Base-by-base conservation (phyloP, 257 asterid species). In the Solanum dulcamara region DNA sequence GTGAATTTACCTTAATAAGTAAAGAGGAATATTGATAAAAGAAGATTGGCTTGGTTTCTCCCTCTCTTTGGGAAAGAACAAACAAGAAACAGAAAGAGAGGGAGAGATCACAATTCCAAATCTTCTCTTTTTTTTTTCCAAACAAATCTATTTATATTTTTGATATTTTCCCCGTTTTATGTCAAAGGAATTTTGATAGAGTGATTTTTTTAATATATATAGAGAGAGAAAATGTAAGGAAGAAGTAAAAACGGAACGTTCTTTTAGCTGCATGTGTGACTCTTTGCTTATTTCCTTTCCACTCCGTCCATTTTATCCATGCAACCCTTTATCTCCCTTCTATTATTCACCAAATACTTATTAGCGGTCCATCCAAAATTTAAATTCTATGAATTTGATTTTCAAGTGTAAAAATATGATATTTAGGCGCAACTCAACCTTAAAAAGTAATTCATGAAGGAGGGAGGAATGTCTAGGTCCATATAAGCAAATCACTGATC, bases 191-290 rank as follows among this genome's bases (percentile, higher is more conserved):
- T 77, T 77, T 77, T 17, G 83, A 77, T 7, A 2, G 24, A 48
- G 17, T 48, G 28, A 48, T 77, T 26, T 67, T 12, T 30, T 32
- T 66, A 30, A 24, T 20, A 66, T 10, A 77, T 7, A 46, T 48
- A 44, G 37, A 42, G 59, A 48, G 15, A 28, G 44, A 46, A 74
- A 24, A 74, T 20, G 38, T 24, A 13, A 60, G 81, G 60, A 75
- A 75, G 81, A 75, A 77, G 62, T 26, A 48, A 48, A 77, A 48
- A 28, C n/a, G 42, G 83, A 48, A 77, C 83, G 83, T 77, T 77
- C 62, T 77, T 77, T 77, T 77, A 77, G 83, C 83, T 77, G 40
- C 64, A 77, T 77, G 83, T 77, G 83, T 28, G 81, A 75, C 81
- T 44, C 9, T 44, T 44, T 72, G 81, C 59, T 42, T 75, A 44